Base-by-base conservation (phyloP, 768 basidiomycete species). In the Dictyophora rubrovolvata region DNA sequence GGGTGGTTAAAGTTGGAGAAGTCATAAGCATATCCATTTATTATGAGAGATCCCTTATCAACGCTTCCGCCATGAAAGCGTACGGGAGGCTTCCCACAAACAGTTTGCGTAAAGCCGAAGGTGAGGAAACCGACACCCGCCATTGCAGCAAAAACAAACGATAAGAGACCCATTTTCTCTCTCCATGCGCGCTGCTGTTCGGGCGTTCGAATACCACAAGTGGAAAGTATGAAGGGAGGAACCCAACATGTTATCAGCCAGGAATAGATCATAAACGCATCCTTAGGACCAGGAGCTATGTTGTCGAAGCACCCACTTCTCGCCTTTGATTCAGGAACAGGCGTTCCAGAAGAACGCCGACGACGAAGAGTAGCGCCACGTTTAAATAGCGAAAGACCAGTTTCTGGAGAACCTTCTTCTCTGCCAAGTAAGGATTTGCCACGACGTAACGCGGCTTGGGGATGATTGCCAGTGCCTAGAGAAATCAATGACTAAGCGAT, bases 161-260 rank as follows among this genome's bases (percentile, higher is more conserved):
- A 75, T 53, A 99, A 76, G 22, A 99, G 80, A 8, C 95, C 96
- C 72, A 97, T 92, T 76, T 99, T 99, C 74, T 99, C 96, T 63
- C 96, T 80, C 94, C 94, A 99, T 48, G 96, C 96, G 53, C 93
- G 84, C 70, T 96, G 93, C 64, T 87, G 88, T 63, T 99, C 96
- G 0, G 91, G 87, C 28, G 86, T 94, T 56, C 81, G 80, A 63
- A 96, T 87, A 92, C 92, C 93, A 65, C 89, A 93, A 33, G 83
- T 74, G 54, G 74, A 78, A 60, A 96, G 78, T 20, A 97, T 61
- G 60, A 89, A 83, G 1, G 81, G 72, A 1, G 96, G 96, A n/a
- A 95, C 74, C 65, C 85, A 85, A 65, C 79, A 81, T 6, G 96
- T 99, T 54, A 96, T 62, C 63, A 93, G 65, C 70, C 84, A 85